Base-by-base conservation (phyloP, 108 stramenopile genomes). In the Pseudonitzschia multistriata region DNA sequence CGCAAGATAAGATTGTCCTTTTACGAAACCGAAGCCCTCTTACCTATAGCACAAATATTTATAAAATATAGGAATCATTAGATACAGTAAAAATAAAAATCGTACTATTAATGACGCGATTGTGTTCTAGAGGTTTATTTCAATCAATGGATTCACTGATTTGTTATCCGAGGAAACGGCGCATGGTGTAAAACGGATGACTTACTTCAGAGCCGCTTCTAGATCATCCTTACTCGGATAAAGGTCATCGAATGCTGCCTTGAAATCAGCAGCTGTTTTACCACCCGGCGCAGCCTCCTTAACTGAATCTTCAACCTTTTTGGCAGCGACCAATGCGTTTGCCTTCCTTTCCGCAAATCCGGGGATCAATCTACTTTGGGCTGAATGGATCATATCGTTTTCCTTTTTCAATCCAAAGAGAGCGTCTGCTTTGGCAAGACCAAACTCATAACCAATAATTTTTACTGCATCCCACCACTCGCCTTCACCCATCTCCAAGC, bases 401-500 rank as follows among this genome's bases (percentile, higher is more conserved):
- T 78, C 77, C 47, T 78, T 66, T 37, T 49, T 66, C 22, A 68
- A n/a, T 30, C 61, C 71, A 67, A 78, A 71, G 36, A 78, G 55
- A 30, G 64, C 57, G 31, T 78, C 71, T 13, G 77, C 36, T 57
- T 62, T 50, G 40, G 47, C 66, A 17, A 70, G 56, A 45, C 77
- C 77, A 54, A 78, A 78, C 39, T 78, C 77, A 35, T 70, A 37
- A 3, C 63, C 77, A 52, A 78, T 56, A 48, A 78, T 70, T 52
- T 70, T 62, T 3, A 72, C 71, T 11, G 77, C 36, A 52, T 70
- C 69, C 66, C 66, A 72, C 57, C 66, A 78, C 5, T 62, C 71
- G 22, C 57, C 40, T 49, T 78, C 77, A 36, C 77, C 77, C 77
- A 78, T 78, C 34, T 72, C 71, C 49, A 68, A 67, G 53, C 77